Base-by-base conservation (phyloP, 2,329 filamentous ascomycete species). In the Botrytis fabae region DNA sequence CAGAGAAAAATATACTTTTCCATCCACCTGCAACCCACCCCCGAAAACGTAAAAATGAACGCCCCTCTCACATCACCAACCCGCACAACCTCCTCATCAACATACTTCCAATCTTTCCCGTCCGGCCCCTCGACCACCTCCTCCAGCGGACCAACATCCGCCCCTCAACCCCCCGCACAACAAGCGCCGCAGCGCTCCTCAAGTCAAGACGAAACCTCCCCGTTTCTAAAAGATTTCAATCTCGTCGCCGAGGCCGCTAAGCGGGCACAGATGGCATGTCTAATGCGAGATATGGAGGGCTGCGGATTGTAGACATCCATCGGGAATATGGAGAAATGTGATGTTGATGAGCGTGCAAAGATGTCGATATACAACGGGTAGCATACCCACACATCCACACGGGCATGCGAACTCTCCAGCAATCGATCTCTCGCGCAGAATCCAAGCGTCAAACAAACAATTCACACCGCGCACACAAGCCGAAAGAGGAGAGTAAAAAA, bases 241-340 rank as follows among this genome's bases (percentile, higher is more conserved):
- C 88, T 98, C 44, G 88, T 98, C 60, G 95, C 95, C 51, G 95
- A 98, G 85, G 95, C 95, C 2, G 95, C 94, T 61, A 97, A 97
- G 83, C 87, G 95, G 60, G 95, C 95, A 16, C 94, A 98, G 83
- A 93, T 98, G 86, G 93, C 93, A 60, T 90, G 94, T 79, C 85
- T 98, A 81, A 92, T 95, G 86, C 88, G 95, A 75, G 95, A 98
- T 82, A 87, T 98, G 80, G 94, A 93, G 79, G 89, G 75, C 25
- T 74, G 79, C 46, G 78, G 76, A 12, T 74, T 81, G 66, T 70
- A 42, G 22, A 3, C 42, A 1, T 42, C 10, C 42, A 1, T 46
- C 10, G 6, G 25, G 25, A 9, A 48, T 1, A 44, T 12, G 48
- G 48, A 28, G 35, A 62, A 40, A n/a, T 8, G 7, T 18, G 60